Evolutionary conservation across 2,329 filamentous ascomycete species (phyloP), one percentile per base, ranked within the genome.

Genomic region (Chaetomiaceae sp.): DNA sequence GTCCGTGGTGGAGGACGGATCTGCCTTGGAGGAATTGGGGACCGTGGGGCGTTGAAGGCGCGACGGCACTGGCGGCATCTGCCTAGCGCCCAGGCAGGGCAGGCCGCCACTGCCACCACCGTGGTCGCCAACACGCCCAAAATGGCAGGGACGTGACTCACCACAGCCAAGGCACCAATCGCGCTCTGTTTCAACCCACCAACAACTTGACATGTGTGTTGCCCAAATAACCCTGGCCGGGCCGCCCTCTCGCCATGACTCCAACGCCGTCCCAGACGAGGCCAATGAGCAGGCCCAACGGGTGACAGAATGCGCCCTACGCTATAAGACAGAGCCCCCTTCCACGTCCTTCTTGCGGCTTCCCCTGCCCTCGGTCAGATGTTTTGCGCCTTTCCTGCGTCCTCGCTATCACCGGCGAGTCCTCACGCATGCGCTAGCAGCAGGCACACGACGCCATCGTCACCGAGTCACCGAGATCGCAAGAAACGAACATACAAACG

Each of bases 61-160:
- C n/a, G n/a, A 27, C 24, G 33, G 19, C 38, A 29, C 47, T 22
- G 17, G 19, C n/a, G 24, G 26, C 47, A 18, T 26, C 41, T 49
- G 47, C 47, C 47, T 49, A 26, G 32, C 37, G 24, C 22, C 22
- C 22, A 24, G 22, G 22, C 22, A 24, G 22, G 9, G 22, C n/a
- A 24, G 22, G 22, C 22, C 9, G 22, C 22, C 22, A 24, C 47
- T 45, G 47, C 42, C 42, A 42, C 47, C 42, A 29, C 34, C 15
- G 11, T 3, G 17, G 20, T 24, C 34, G 37, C 22, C 22, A 24
- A 6, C 9, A 6, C 9, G 10, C 17, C n/a, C 32, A 34, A 45
- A 39, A 17, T 8, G 18, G 32, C 33, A 45, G 30, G 20, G 26
- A 26, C 20, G 27, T 53, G 51, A 53, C 29, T 53, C 50, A 53